Evolutionary conservation across 148 eudicot genomes (phyloP).

Genomic region (Vaccinium darrowii): DNA sequence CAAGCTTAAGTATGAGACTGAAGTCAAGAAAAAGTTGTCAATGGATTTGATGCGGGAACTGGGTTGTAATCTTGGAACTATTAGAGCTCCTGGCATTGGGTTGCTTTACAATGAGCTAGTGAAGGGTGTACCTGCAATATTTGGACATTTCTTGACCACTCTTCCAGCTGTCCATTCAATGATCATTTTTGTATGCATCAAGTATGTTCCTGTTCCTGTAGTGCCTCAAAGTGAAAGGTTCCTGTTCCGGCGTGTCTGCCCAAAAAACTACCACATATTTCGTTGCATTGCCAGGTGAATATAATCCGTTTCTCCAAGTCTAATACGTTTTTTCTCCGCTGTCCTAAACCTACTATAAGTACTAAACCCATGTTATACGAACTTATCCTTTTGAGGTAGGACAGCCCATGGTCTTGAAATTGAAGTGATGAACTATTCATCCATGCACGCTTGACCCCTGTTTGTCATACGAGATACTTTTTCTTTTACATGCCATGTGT

Average conservation of each 20-base stretch:
- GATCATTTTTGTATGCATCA: slow-evolving; percentile 92
- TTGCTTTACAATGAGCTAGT: slow-evolving; percentile 94
- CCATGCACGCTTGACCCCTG: not conserved
- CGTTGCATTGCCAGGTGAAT: slow-evolving; percentile 92
- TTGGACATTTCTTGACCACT: slow-evolving; percentile 88
- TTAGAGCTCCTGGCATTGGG: slow-evolving; percentile 97
- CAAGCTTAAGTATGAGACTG: slow-evolving; percentile 91
- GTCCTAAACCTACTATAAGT: not conserved
- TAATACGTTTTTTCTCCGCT: not conserved
- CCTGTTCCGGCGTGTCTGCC: slow-evolving; percentile 90
- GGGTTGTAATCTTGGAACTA: slow-evolving; percentile 89
- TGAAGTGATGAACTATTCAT: not conserved
- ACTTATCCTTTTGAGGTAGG: not conserved
- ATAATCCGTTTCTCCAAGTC: slow-evolving; percentile 12
- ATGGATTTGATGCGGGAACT: slow-evolving; percentile 79
- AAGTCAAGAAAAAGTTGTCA: slow-evolving; percentile 86
- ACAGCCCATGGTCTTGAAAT: not conserved
- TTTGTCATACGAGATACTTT: not conserved
- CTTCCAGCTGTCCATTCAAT: slow-evolving; percentile 98
- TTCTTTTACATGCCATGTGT: not conserved
- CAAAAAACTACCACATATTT: slow-evolving; percentile 88
- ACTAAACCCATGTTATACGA: not conserved
- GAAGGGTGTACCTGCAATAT: slow-evolving; percentile 88
- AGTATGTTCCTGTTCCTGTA: slow-evolving; percentile 86
- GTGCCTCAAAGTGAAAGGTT: slow-evolving; percentile 95